Evolutionary conservation across 306 rosid species (phyloP), one percentile per base, ranked within the genome.

Genomic region (Quercus variabilis): DNA sequence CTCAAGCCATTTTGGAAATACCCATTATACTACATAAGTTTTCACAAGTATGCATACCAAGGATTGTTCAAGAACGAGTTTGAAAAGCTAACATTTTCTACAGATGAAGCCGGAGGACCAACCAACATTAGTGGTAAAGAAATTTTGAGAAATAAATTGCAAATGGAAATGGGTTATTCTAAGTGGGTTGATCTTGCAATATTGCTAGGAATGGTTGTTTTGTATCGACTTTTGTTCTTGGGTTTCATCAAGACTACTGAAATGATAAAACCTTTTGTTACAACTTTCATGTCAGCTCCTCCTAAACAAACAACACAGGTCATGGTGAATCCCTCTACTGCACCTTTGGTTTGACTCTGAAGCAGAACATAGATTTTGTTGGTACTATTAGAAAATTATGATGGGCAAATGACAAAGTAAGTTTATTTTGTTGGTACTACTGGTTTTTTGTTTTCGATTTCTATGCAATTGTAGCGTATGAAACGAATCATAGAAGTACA

Each of bases 181-280:
- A 91, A 90, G 83, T 90, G 97, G 95, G 83, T 89, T 69, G 90
- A 90, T 84, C 85, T 90, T 71, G 82, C 23, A 2, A 46, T 93
- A 6, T 75, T 88, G 84, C 30, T 89, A 3, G 92, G 88, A 55
- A 93, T 93, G 96, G 63, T 89, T 23, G 71, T 81, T 73, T 1
- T 87, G 41, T 93, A 89, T 75, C 63, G 90, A 56, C 33, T 84
- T 74, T 1, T 87, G 60, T 91, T 93, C 83, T 88, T 91, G 75
- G 43, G 19, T 6, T 79, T 85, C 38, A 56, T 87, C 18, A 91
- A 88, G 80, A 57, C n/a, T 23, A 76, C 46, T 21, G 96, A 93
- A 83, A 88, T 83, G 23, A 1, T 83, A 8, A 91, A 80, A 83
- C 81, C 81, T 35, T 5, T 30, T 21, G 13, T 69, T 28, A 77